phyloP scores from a whole-genome alignment of 139 green algal genomes.

The Ettlia oleoabundans region DNA sequence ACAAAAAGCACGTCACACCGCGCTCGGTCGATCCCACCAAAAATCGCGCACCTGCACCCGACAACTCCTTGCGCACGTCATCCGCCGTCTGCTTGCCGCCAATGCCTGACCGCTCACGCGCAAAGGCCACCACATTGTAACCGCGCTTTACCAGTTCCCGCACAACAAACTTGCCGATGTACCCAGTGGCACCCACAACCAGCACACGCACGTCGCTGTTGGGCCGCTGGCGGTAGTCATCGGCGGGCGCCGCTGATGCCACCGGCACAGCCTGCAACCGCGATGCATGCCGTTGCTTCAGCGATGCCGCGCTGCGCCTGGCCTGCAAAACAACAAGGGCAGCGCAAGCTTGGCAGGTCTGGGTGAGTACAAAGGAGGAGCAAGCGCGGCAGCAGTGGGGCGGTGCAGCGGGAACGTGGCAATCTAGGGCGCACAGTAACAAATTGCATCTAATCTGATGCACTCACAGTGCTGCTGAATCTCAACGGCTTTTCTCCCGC shows the following conservation, averaged over 20 bases:
- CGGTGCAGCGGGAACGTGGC: too few relatives aligned
- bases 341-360: not conserved
- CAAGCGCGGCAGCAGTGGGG: too few relatives aligned
- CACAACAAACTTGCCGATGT: constrained; percentile 94
- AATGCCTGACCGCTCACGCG: constrained; percentile 89
- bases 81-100: constrained; percentile 86
- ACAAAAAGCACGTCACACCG: too few relatives aligned
- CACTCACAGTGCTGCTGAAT: not conserved
- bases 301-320: not conserved
- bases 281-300: not conserved
- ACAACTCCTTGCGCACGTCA: constrained; percentile 78
- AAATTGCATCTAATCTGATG: not conserved
- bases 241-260: constrained; percentile 6
- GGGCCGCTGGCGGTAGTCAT: constrained; percentile 66
- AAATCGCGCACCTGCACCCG: constrained; percentile 65
- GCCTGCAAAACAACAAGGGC: not conserved
- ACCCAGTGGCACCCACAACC: constrained; percentile 95
- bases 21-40: too few relatives aligned
- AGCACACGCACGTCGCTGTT: constrained; percentile 86
- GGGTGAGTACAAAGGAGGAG: not conserved
- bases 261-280: not conserved
- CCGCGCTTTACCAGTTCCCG: constrained; percentile 70
- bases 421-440: too few relatives aligned
- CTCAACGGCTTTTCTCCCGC: not conserved
- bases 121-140: constrained; percentile 87